Evolutionary conservation across 768 basidiomycete species (phyloP).

Genomic region (Pleurotus giganteus): DNA sequence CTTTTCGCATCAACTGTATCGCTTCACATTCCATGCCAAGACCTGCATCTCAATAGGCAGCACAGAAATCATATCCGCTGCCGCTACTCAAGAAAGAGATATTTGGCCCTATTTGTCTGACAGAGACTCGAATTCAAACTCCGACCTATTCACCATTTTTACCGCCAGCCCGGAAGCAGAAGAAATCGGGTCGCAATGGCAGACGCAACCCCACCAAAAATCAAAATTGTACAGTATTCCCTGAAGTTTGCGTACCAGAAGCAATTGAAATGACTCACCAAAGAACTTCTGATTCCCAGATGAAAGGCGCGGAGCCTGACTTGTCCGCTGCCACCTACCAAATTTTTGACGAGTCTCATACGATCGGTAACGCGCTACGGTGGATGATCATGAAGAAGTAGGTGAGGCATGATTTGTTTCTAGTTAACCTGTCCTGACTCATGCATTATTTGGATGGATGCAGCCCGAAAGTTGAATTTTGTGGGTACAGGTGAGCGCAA

Average conservation of each 20-base stretch:
- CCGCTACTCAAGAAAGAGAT: background rate
- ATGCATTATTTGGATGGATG: conserved; percentile 9
- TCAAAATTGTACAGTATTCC: conserved; percentile 34
- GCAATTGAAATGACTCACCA: conserved; percentile 18
- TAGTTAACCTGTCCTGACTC: background rate
- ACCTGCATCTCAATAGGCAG: too few relatives aligned
- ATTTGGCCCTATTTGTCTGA: background rate
- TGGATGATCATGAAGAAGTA: conserved; percentile 99
- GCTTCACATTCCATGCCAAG: too few relatives aligned
- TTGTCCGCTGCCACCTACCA: conserved; percentile 90
- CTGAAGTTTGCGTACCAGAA: background rate
- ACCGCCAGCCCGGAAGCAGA: background rate
- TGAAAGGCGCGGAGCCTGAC: conserved; percentile 80
- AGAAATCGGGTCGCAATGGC: conserved; percentile 26
- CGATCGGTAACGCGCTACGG: conserved; percentile 88
- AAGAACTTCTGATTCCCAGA: too few relatives aligned
- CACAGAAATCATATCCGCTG: background rate
- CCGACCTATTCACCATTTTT: background rate
- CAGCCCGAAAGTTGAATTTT: conserved; percentile 96
- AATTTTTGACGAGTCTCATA: conserved; percentile 92
- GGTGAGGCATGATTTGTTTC: conserved; percentile 18
- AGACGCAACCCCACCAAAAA: conserved; percentile 35
- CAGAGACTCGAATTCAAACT: background rate
- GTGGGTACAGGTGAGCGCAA: conserved; percentile 82
- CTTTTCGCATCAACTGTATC: background rate